A percentile compares a stretch with the other conserved stretches of the same genome.
phyloP scores from a whole-genome alignment of 139 green algal genomes.

The Ostreobium quekettii region DNA sequence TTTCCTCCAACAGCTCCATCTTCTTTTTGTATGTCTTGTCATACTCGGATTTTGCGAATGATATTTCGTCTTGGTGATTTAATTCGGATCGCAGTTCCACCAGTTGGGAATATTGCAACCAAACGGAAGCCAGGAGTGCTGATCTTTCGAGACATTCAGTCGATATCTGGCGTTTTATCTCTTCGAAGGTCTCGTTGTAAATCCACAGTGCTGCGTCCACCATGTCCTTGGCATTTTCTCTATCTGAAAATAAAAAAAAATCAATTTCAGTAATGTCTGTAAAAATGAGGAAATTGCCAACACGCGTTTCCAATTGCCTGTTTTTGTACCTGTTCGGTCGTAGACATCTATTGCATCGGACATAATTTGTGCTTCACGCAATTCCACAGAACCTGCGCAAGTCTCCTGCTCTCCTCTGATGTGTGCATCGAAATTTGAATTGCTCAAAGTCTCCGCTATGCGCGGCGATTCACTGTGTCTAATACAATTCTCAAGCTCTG shows the following conservation, averaged over 20 bases:
- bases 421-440: no score
- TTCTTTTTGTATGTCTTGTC: background rate
- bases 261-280: no score
- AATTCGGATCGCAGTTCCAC: background rate
- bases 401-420: no score
- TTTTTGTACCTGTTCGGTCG: no score
- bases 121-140: background rate
- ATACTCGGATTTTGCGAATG: background rate
- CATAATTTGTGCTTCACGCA: no score
- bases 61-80: background rate
- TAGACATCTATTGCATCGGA: no score
- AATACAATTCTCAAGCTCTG: no score
- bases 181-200: background rate
- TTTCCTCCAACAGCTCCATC: background rate
- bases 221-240: background rate
- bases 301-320: no score
- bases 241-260: background rate
- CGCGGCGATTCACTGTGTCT: no score
- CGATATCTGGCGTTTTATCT: background rate
- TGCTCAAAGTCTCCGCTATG: no score
- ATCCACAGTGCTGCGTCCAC: background rate
- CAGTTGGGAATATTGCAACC: background rate
- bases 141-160: background rate
- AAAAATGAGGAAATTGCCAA: no score
- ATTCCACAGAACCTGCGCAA: no score